Base-by-base conservation (phyloP, 306 rosid genomes). In the Rubus idaeus region DNA sequence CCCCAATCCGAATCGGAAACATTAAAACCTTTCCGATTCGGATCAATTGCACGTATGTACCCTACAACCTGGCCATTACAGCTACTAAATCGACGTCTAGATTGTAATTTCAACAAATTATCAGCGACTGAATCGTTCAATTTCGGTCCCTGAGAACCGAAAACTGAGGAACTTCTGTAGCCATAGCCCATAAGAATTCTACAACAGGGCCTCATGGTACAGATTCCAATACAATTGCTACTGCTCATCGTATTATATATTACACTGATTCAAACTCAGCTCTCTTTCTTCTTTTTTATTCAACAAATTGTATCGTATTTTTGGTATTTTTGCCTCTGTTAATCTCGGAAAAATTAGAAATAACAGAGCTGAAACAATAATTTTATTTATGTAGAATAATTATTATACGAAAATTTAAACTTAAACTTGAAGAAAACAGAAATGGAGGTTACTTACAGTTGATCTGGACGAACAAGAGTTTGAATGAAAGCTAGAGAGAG, bases 171-270 rank as follows among this genome's bases (percentile, higher is more conserved):
- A 16, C 83, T 81, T 79, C 79, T 88, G 73, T 56, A 81, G 60
- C 86, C 74, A 53, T 61, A 83, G 46, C 85, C 72, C 60, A 60
- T 66, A 4, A 89, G 82, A 79, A 91, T 82, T 82, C 87, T 93
- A 87, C 89, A 74, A 75, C 89, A 88, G 9, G 97, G 97, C 71
- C 81, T 89, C 92, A 93, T 87, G 77, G 88, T 80, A 47, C 88
- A 80, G 81, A 93, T 86, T 82, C 96, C 95, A 83, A 88, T 63
- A 84, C 75, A 88, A 67, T 92, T 72, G 78, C 91, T 84, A 78
- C 83, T 74, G 71, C 81, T 83, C 96, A 91, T 87, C 84, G 56
- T 83, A 77, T 42, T 68, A 74, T 81, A 69, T 80, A 57, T 44
- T 61, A 42, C 53, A 70, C 70, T 42, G 70, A 71, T 46, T 40